A percentile compares a stretch with the other conserved stretches of the same genome.
Conservation (phyloP, 805 yeast species). For the Kodamaea hsintzibuensis region DNA sequence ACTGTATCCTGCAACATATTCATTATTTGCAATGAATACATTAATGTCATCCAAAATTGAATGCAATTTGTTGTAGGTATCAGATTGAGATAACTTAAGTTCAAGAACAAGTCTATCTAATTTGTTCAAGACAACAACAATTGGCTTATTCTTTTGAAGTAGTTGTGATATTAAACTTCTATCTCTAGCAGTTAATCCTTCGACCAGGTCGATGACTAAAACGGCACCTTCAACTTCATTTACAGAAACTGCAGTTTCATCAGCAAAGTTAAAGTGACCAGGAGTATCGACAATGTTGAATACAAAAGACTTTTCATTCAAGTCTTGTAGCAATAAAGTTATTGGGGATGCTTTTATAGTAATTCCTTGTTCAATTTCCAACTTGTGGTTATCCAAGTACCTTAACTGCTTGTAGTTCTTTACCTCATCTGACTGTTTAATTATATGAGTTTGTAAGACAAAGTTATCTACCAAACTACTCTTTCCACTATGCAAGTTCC, state of each 20-base stretch:
- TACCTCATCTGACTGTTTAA: constrained; percentile 22
- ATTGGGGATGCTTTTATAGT: constrained; percentile 65
- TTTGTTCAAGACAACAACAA: constrained; percentile 72
- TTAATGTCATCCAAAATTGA: constrained; percentile 67
- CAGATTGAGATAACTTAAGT: constrained; percentile 69
- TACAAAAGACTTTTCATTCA: constrained; percentile 52
- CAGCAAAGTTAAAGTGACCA: constrained; percentile 84
- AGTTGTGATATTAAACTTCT: constrained; percentile 52
- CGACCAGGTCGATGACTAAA: constrained; percentile 79
- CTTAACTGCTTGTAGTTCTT: constrained; percentile 50
- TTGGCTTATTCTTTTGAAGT: constrained; percentile 47
- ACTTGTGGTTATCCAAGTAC: constrained; percentile 68
- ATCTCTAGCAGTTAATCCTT: constrained; percentile 69
- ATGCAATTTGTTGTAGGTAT: constrained; percentile 68
- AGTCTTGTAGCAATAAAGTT: constrained; percentile 56
- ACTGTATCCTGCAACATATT: constrained; percentile 24
- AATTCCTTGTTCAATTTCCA: constrained; percentile 72
- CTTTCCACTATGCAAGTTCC: constrained; percentile 83
- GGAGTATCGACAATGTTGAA: constrained; percentile 82
- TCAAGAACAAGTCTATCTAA: constrained; percentile 85
- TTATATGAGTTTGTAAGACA: constrained; percentile 61
- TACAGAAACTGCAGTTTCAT: constrained; percentile 64
- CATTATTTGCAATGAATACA: constrained; percentile 41
- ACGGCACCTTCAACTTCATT: constrained; percentile 64
- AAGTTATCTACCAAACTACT: constrained; percentile 73